These are phyloP conservation scores for Penicillium mononematosum DNA, from an alignment of 495 filamentous ascomycete species.

Conservation along the genomic window DNA sequence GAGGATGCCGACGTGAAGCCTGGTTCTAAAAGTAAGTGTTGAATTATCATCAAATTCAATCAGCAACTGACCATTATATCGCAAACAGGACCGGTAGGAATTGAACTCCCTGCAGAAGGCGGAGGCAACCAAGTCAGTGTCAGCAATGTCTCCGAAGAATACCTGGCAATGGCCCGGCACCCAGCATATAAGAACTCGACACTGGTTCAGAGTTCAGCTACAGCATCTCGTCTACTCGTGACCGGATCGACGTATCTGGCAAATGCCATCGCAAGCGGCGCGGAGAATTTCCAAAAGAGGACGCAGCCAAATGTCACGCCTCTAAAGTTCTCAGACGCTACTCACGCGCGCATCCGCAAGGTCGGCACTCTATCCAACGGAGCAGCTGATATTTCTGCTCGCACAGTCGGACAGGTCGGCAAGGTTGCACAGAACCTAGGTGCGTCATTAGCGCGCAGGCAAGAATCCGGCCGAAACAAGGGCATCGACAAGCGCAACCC, in stretches of 20 bases:
- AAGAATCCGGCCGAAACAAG: constrained; percentile 43
- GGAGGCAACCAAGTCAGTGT: constrained; percentile 67
- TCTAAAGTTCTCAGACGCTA: constrained; percentile 81
- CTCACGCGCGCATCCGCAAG: constrained; percentile 80
- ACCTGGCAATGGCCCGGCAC: constrained; percentile 76
- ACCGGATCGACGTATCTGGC: constrained; percentile 77
- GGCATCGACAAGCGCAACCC: constrained; percentile 58
- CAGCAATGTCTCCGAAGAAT: constrained; percentile 74
- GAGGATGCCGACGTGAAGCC: constrained; percentile 70
- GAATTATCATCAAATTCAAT: neutral
- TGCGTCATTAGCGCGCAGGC: constrained; percentile 63
- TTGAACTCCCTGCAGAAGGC: constrained; percentile 75
- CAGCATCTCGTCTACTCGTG: constrained; percentile 89
- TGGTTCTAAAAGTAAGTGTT: constrained; percentile 77
- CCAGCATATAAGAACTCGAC: constrained; percentile 85
- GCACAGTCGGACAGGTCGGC: constrained; percentile 79
- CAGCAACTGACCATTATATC: constrained; percentile 16
- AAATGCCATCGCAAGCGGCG: constrained; percentile 69
- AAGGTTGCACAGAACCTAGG: constrained; percentile 85
- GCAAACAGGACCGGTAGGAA: constrained; percentile 78
- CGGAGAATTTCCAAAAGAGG: constrained; percentile 77
- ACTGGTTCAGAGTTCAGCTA: constrained; percentile 84
- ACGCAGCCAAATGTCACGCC: constrained; percentile 73
- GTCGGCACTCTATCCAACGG: constrained; percentile 75
- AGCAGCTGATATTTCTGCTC: constrained; percentile 75